Evolutionary conservation across 2,329 filamentous ascomycete genomes (phyloP).

Genomic region (Microascus cirrosus): DNA sequence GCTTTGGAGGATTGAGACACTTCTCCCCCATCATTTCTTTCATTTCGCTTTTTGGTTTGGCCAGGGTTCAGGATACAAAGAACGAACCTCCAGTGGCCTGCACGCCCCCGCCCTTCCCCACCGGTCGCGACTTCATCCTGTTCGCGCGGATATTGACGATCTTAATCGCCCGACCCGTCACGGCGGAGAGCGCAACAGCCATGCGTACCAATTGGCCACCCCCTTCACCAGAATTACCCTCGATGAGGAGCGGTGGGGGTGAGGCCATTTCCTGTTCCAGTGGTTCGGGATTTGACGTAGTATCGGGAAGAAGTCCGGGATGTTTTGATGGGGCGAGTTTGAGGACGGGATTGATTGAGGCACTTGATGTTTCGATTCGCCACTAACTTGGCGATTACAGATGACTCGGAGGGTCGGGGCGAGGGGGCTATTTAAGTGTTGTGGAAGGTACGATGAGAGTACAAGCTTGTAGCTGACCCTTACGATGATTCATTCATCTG

Average conservation of each 20-base stretch:
- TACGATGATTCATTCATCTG: no score
- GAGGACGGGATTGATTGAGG: background rate
- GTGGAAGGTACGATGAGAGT: no score
- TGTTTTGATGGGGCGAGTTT: background rate
- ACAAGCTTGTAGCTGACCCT: no score
- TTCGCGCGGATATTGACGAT: slow-evolving; percentile 47
- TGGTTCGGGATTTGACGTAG: background rate
- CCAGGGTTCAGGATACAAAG: background rate
- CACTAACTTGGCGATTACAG: no score
- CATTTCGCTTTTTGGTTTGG: background rate
- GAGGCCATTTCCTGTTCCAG: slow-evolving; percentile 14
- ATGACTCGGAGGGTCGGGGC: no score
- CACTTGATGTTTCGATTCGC: no score
- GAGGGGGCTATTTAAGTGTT: no score
- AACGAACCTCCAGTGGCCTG: slow-evolving; percentile 4
- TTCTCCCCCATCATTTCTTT: background rate
- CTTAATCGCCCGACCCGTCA: slow-evolving; percentile 39
- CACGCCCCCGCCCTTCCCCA: slow-evolving; percentile 17
- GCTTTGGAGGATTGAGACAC: background rate
- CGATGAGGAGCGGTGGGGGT: slow-evolving; percentile 20
- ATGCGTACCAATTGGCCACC: slow-evolving; percentile 50
- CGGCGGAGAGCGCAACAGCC: slow-evolving; percentile 42
- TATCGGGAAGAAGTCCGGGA: no score
- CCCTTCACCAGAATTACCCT: slow-evolving; percentile 48
- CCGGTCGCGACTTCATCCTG: slow-evolving; percentile 16